Evolutionary conservation across 139 green algal species (phyloP).

Genomic region (Tetraselmis chui): DNA sequence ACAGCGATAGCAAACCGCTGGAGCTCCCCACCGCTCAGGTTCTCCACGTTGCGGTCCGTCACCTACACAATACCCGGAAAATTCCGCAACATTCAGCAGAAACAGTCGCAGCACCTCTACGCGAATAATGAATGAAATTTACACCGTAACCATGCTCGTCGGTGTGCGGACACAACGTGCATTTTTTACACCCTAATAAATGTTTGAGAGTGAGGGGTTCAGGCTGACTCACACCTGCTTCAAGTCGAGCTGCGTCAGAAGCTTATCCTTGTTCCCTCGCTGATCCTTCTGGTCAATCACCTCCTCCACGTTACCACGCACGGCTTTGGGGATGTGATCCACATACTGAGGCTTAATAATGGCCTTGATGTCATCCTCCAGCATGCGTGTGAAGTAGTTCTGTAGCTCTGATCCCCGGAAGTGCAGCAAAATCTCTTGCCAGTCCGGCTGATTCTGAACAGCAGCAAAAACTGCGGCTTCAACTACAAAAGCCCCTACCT

Average conservation of each 20-base stretch:
- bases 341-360: slow-evolving; percentile 93
- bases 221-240: slow-evolving; percentile 63
- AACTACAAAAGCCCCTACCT: slow-evolving; percentile 6
- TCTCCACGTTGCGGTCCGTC: slow-evolving; percentile 88
- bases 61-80: slow-evolving; percentile 72
- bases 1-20: slow-evolving; percentile 97
- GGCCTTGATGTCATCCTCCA: slow-evolving; percentile 96
- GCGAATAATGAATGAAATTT: too few relatives aligned
- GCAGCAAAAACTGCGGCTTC: not conserved
- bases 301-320: slow-evolving; percentile 80
- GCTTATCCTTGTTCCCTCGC: slow-evolving; percentile 46
- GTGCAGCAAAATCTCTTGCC: slow-evolving; percentile 95
- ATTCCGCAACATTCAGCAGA: too few relatives aligned
- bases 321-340: slow-evolving; percentile 96
- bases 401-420: slow-evolving; percentile 96
- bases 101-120: too few relatives aligned
- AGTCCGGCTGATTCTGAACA: slow-evolving; percentile 79
- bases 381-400: slow-evolving; percentile 96
- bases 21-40: slow-evolving; percentile 93
- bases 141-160: too few relatives aligned
- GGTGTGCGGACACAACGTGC: too few relatives aligned
- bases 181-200: too few relatives aligned
- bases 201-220: too few relatives aligned
- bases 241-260: slow-evolving; percentile 77
- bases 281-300: slow-evolving; percentile 82